Percentiles rank a stretch among this genome's conserved stretches.
phyloP scores from a whole-genome alignment of 2,329 filamentous ascomycete species.

The Thielaviopsis punctulata region DNA sequence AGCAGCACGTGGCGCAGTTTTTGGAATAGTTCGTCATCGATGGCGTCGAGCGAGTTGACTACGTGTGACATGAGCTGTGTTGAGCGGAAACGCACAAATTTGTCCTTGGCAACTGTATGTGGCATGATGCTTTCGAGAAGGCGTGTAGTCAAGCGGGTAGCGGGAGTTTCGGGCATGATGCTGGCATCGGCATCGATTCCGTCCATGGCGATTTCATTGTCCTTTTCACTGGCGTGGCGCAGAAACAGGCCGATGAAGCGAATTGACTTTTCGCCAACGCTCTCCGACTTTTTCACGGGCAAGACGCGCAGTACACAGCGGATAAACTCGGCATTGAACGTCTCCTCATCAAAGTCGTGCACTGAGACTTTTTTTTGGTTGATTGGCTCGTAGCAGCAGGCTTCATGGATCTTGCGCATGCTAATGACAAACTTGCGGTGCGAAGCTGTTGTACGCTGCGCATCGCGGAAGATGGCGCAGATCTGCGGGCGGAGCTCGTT shows the following conservation, averaged over 20 bases:
- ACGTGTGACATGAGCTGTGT: conserved; percentile 84
- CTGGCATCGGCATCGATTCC: conserved; percentile 50
- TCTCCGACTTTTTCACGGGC: conserved; percentile 80
- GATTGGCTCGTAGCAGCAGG: conserved; percentile 51
- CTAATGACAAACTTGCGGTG: conserved; percentile 81
- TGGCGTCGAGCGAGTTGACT: conserved; percentile 78
- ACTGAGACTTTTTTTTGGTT: conserved; percentile 32
- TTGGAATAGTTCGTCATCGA: conserved; percentile 83
- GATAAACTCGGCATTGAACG: conserved; percentile 75
- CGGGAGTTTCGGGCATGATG: conserved; percentile 66
- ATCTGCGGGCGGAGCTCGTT: conserved; percentile 59
- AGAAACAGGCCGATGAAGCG: conserved; percentile 81
- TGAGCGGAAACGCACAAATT: conserved; percentile 73
- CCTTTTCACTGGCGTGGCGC: conserved; percentile 51
- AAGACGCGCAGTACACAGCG: conserved; percentile 70
- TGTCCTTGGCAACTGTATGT: conserved; percentile 75
- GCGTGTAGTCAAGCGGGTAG: conserved; percentile 55
- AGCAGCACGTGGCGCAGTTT: conserved; percentile 62
- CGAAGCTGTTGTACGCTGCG: conserved; percentile 75
- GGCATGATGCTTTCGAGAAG: conserved; percentile 60
- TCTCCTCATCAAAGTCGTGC: conserved; percentile 61
- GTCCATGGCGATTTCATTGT: conserved; percentile 49
- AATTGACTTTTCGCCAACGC: conserved; percentile 68
- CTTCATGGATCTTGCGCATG: conserved; percentile 77
- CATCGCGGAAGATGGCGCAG: conserved; percentile 57